Evolutionary conservation across 192 early-diverging fungal genomes (phyloP).

Genomic region (Dissophora globulifera): DNA sequence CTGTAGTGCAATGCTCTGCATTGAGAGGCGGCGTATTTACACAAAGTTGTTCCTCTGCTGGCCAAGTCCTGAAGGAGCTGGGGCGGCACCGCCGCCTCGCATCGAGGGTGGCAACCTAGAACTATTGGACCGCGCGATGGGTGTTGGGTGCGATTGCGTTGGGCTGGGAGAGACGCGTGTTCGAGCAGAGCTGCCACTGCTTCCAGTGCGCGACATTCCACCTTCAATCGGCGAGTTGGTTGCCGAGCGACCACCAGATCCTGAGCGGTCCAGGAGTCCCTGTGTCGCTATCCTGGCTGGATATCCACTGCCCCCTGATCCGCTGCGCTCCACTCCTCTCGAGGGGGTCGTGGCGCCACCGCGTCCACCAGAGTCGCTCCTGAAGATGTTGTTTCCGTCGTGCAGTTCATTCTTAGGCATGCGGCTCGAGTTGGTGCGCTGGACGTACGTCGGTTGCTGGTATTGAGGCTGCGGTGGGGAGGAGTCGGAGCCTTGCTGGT

Average conservation of each 20-base stretch:
- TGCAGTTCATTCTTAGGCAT: conserved; percentile 32
- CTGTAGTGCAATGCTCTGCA: too few species aligned
- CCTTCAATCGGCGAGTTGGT: conserved; percentile 15
- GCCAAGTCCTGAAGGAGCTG: conserved; percentile 23
- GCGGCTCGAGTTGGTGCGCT: conserved; percentile 27
- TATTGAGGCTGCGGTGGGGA: conserved; percentile 18
- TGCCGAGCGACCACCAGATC: conserved; percentile 15
- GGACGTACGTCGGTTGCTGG: conserved; percentile 16
- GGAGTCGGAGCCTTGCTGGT: neutral
- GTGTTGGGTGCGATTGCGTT: conserved; percentile 33
- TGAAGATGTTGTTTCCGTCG: conserved; percentile 26
- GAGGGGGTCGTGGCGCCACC: conserved; percentile 1
- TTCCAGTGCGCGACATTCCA: conserved; percentile 13
- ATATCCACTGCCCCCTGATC: neutral
- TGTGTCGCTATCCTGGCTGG: conserved; percentile 28
- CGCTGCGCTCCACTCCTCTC: conserved; percentile 13
- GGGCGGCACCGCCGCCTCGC: conserved; percentile 16
- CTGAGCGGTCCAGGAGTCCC: conserved; percentile 18
- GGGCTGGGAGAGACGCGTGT: conserved; percentile 25
- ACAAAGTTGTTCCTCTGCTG: conserved; percentile 31
- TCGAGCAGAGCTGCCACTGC: conserved; percentile 22
- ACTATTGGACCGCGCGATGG: conserved; percentile 43
- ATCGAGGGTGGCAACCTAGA: conserved; percentile 36
- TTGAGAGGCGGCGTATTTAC: too few species aligned
- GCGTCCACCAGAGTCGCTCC: conserved; percentile 35